phyloP scores from a whole-genome alignment of 176 grass and related monocot genomes.

The Rhipidocladum racemiflorum region DNA sequence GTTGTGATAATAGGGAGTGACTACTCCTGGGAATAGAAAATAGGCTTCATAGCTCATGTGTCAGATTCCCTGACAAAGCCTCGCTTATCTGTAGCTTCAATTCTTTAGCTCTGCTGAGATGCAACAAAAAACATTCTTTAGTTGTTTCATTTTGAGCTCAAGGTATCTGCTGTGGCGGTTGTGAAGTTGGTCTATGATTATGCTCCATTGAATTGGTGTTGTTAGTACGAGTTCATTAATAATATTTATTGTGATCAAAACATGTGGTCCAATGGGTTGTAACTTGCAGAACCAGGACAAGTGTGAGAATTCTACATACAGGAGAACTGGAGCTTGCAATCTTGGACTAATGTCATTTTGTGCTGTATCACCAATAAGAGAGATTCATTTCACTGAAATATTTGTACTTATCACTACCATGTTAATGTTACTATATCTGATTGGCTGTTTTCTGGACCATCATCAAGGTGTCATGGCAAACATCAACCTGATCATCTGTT shows the following conservation, averaged over 20 bases:
- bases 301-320: not conserved
- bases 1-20: not conserved
- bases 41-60: not conserved
- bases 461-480: not conserved
- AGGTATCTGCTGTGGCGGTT: constrained; percentile 22
- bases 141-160: not conserved
- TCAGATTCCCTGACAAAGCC: constrained; percentile 11
- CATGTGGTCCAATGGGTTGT: constrained; percentile 28
- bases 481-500: constrained; percentile 1
- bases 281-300: not conserved
- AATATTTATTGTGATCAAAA: constrained; percentile 28
- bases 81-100: not conserved
- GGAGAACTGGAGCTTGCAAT: constrained; percentile 1
- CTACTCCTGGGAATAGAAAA: too few species aligned
- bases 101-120: constrained; percentile 12
- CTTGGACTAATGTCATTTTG: constrained; percentile 3
- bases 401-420: not conserved
- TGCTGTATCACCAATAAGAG: not conserved
- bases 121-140: constrained; percentile 26
- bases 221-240: constrained; percentile 1
- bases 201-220: constrained; percentile 17
- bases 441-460: not conserved
- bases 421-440: not conserved
- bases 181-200: constrained; percentile 23
- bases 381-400: not conserved